Evolutionary conservation across 2,329 filamentous ascomycete genomes (phyloP).

Genomic region (Fusarium citri): DNA sequence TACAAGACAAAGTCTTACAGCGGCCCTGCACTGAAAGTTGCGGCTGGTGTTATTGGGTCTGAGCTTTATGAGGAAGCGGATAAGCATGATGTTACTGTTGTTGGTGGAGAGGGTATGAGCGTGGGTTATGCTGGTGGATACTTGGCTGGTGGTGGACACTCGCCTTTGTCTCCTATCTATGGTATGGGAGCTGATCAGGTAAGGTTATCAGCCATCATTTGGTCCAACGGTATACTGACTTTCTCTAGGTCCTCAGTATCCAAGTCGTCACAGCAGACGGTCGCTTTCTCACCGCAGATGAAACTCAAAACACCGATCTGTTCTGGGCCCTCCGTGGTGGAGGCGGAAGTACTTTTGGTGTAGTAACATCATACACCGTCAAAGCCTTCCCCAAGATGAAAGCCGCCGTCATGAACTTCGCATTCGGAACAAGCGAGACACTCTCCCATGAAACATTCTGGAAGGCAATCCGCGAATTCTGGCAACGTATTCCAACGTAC

Average conservation of each 20-base stretch:
- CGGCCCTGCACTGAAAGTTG: constrained; percentile 65
- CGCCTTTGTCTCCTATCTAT: constrained; percentile 33
- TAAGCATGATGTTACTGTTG: constrained; percentile 58
- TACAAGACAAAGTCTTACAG: constrained; percentile 46
- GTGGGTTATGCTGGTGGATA: constrained; percentile 41
- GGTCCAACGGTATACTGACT: not conserved
- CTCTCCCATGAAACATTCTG: constrained; percentile 36
- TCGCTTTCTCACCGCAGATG: constrained; percentile 28
- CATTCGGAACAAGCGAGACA: constrained; percentile 28
- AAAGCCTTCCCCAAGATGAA: constrained; percentile 53
- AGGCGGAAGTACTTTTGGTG: constrained; percentile 53
- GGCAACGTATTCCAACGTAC: constrained; percentile 29
- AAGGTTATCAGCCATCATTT: not conserved
- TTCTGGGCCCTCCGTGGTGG: constrained; percentile 57
- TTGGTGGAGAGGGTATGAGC: constrained; percentile 63
- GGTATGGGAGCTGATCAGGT: constrained; percentile 42
- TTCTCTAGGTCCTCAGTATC: constrained; percentile 26
- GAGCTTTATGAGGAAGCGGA: constrained; percentile 65
- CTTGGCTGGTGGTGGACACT: constrained; percentile 39
- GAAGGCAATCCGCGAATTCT: constrained; percentile 32
- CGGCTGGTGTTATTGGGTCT: constrained; percentile 64
- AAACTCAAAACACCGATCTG: constrained; percentile 42
- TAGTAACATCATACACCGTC: constrained; percentile 49
- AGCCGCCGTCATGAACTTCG: constrained; percentile 38
- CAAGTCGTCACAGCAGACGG: constrained; percentile 38